Evolutionary conservation across 2,329 filamentous ascomycete species (phyloP).

Genomic region (Pseudogymnoascus sp.): DNA sequence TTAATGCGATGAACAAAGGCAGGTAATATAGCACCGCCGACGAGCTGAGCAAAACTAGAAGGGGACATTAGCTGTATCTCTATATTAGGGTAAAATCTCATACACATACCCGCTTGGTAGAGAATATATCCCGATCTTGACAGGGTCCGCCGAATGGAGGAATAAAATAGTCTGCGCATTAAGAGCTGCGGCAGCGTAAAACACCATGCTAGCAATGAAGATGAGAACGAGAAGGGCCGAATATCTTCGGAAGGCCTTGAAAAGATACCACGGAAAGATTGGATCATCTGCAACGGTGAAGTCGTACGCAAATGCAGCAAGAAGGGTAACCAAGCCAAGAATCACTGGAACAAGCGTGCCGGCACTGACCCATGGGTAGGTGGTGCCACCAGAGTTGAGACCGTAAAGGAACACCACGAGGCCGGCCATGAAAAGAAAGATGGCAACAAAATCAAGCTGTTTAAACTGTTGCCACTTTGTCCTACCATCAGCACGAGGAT

Average conservation of each 20-base stretch:
- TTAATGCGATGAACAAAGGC: conserved; percentile 27
- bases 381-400: too few relatives aligned
- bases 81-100: not conserved
- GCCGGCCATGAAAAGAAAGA: not conserved
- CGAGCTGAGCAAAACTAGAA: conserved; percentile 13
- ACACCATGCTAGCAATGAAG: conserved; percentile 37
- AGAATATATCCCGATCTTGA: not conserved
- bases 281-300: not conserved
- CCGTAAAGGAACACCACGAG: too few relatives aligned
- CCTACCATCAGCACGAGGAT: conserved; percentile 28
- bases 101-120: not conserved
- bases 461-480: conserved; percentile 26
- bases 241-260: not conserved
- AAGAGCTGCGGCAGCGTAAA: conserved; percentile 26
- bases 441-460: conserved; percentile 25
- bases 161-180: conserved; percentile 17
- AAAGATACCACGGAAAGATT: not conserved
- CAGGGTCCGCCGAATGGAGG: conserved; percentile 5
- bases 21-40: conserved; percentile 15
- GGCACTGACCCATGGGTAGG: too few relatives aligned
- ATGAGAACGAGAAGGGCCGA: conserved; percentile 30
- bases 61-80: not conserved
- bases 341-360: too few relatives aligned
- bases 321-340: too few relatives aligned
- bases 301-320: not conserved